A percentile compares a stretch with the other conserved stretches of the same genome.
Evolutionary conservation across 73 alveolate species (phyloP).

Genomic region (Paramecium sonneborni): DNA sequence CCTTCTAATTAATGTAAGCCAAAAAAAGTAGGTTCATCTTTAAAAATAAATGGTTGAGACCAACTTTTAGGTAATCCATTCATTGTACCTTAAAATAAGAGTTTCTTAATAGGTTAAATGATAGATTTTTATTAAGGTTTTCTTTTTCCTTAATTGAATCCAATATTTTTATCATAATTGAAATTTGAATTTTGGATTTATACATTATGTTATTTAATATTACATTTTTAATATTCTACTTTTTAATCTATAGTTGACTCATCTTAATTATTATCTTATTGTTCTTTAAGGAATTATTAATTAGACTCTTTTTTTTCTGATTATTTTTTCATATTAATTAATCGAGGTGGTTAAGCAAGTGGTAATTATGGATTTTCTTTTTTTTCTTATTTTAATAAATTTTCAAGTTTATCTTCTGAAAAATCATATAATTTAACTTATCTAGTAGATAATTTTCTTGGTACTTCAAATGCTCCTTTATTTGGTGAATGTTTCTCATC

Average conservation of each 20-base stretch:
- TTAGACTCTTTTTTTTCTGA: background rate
- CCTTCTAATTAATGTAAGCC: conserved; percentile 81
- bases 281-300: background rate
- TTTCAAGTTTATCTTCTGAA: background rate
- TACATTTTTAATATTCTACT: background rate
- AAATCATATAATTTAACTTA: background rate
- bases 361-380: background rate
- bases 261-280: background rate
- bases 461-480: conserved; percentile 36
- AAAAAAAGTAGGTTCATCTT: conserved; percentile 50
- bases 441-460: background rate
- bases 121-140: background rate
- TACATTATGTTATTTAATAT: conserved; percentile 16
- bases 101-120: background rate
- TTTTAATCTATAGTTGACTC: background rate
- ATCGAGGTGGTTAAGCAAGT: background rate
- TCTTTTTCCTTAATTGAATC: background rate
- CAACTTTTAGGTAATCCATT: conserved; percentile 53
- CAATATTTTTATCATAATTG: background rate
- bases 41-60: conserved; percentile 60
- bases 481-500: background rate
- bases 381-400: background rate
- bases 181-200: background rate
- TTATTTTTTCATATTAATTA: background rate
- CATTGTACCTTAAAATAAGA: background rate